Base-by-base conservation (phyloP, 352 stramenopile genomes). In the Hyaloperonospora brassicae region DNA sequence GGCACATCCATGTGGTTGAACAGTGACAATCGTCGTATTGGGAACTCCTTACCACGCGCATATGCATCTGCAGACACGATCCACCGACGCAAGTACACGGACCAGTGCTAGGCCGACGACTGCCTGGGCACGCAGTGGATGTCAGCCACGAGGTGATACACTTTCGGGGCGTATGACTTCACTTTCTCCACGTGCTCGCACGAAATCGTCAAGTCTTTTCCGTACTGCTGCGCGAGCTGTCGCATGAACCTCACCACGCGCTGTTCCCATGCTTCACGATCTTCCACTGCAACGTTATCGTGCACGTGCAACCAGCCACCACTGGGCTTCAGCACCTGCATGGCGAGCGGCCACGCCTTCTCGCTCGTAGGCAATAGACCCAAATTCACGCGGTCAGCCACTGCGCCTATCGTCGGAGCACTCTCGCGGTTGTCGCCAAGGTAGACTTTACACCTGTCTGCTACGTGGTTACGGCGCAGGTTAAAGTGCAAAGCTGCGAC, bases 291-390 rank as follows among this genome's bases (percentile, higher is more conserved):
- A 25, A 98, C 93, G 57, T 98, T 98, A 45, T 92, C 95, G 64
- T 98, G 95, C 36, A 98, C 76, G 62, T 98, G 95, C 36, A 98
- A 68, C 92, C 89, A 97, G 6, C 93, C 94, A 38, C 94, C 94
- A 2, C 56, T 57, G 1, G 65, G 59, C 47, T 96, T 95, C 22
- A 98, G 63, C 40, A 95, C 92, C 55, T 91, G 66, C n/a, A 97
- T 79, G 7, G 91, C 94, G 17, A 95, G 73, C 34, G 74, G 72
- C 93, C 94, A 98, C 25, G 90, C 92, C 59, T 95, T 95, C 72
- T 97, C 86, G 41, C 87, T 96, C 42, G 88, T 97, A 0, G 95
- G 95, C 47, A 98, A 74, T 22, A 98, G 66, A 25, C 95, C 95
- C 17, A 98, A 59, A 52, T 96, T 98, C 11, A 98, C 89, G 24